Base-by-base conservation (phyloP, 352 stramenopile genomes). In the Globisporangium paroecandrum region DNA sequence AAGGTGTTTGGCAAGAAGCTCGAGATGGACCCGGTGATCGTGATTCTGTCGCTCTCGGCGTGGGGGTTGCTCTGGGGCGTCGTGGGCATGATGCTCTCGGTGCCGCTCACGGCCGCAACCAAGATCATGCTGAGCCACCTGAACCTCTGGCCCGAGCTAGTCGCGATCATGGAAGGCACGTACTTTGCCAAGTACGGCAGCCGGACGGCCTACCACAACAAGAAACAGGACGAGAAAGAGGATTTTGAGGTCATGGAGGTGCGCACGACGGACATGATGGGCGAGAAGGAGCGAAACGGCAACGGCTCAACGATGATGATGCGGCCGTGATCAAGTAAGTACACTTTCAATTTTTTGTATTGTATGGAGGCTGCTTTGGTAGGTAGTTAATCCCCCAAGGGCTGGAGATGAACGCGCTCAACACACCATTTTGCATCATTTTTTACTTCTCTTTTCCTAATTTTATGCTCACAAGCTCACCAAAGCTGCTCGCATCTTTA, bases 41-140 rank as follows among this genome's bases (percentile, higher is more conserved):
- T 96, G 47, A 94, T 96, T 46, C 69, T 96, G 36, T 93, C 83
- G 56, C 83, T 96, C 24, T 96, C 88, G n/a, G 88, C 86, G 9
- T 96, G 88, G 88, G 88, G 88, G 1, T 66, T 96, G 58, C 71
- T 96, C 5, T 96, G 88, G 88, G 87, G 88, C 25, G 82, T 94
- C 43, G 88, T 96, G 24, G 88, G 88, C 60, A 96, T 96, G 88
- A 96, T 96, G 88, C 79, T 96, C 34, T 94, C 86, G 6, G 88
- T 96, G 20, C 88, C 88, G 25, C 81, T 96, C 13, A 96, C 88
- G 13, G 88, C 88, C 1, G 84, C 86, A 10, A 81, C 87, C 24
- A 96, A 96, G 73, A 96, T 96, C 69, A 96, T 93, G 85, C 77
- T 94, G 47, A 93, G 83, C 32, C 86, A 96, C 56, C 70, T 96